Evolutionary conservation across 179 eudicot genomes (phyloP).

Genomic region (Drosera spatulata): DNA sequence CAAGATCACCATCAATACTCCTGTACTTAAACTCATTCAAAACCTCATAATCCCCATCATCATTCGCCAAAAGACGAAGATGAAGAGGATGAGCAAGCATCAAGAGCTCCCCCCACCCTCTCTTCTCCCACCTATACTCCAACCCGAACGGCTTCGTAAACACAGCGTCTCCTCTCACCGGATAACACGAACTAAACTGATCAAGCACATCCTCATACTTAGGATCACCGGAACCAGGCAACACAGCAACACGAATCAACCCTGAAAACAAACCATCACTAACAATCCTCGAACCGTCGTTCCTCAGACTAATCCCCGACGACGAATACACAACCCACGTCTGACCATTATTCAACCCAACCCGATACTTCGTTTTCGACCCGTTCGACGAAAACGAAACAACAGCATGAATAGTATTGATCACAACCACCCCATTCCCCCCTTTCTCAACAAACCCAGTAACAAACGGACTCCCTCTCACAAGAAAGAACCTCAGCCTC

Average conservation of each 20-base stretch:
- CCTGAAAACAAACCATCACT: constrained; percentile 42
- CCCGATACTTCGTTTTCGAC: constrained; percentile 33
- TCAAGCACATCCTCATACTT: constrained; percentile 41
- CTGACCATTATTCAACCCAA: constrained; percentile 66
- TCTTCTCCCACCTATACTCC: constrained; percentile 68
- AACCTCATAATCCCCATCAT: constrained; percentile 20
- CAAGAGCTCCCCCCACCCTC: constrained; percentile 73
- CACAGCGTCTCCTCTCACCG: constrained; percentile 48
- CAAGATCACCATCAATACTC: constrained; percentile 87
- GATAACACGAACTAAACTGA: constrained; percentile 57
- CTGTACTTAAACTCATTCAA: constrained; percentile 60
- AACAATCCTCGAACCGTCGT: constrained; percentile 32
- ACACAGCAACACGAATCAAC: constrained; percentile 42
- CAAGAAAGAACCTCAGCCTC: too few species aligned
- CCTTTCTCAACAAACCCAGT: too few species aligned
- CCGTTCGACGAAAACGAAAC: constrained; percentile 27
- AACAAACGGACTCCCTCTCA: too few species aligned
- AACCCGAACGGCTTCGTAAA: constrained; percentile 45
- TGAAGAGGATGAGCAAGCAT: constrained; percentile 88
- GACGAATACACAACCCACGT: constrained; percentile 67
- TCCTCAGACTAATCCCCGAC: constrained; percentile 35
- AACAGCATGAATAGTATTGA: constrained; percentile 67
- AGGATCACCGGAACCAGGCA: constrained; percentile 25
- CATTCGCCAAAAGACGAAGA: constrained; percentile 34
- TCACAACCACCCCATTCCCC: constrained; percentile 10